Conservation (phyloP, 208 protist genomes). For the Naegleria lovaniensis region DNA sequence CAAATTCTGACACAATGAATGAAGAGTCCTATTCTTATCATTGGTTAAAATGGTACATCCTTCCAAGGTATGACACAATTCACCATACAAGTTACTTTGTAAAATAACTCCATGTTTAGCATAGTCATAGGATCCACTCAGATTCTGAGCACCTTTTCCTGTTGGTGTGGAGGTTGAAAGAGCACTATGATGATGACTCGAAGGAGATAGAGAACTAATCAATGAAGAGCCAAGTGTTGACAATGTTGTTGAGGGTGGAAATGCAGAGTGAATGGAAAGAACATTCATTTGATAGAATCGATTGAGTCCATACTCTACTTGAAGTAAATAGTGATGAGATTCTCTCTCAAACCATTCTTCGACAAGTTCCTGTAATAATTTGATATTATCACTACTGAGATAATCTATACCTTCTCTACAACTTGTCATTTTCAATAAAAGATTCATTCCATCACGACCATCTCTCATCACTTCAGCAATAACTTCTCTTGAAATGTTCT, state of each 20-base stretch:
- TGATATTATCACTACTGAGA: background rate
- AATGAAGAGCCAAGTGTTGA: background rate
- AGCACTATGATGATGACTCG: background rate
- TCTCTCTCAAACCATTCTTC: background rate
- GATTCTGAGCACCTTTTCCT: background rate
- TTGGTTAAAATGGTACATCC: conserved; percentile 14
- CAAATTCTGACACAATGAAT: background rate
- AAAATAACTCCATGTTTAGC: background rate
- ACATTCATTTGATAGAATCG: conserved; percentile 1
- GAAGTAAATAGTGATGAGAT: background rate
- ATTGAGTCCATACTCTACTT: background rate
- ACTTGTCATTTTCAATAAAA: background rate
- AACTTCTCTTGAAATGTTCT: background rate
- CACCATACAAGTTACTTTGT: conserved; percentile 17
- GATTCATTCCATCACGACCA: background rate
- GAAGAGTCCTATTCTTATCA: background rate
- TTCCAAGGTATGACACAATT: background rate
- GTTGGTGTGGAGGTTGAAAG: background rate
- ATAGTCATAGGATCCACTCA: background rate
- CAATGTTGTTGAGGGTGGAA: background rate
- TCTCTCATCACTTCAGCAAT: background rate
- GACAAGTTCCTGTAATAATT: background rate
- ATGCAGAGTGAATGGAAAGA: background rate
- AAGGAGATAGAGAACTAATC: background rate
- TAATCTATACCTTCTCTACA: conserved; percentile 10